Evolutionary conservation across 2,329 filamentous ascomycete genomes (phyloP), one percentile per base, ranked within the genome.

Genomic region (Dothistroma pini): DNA sequence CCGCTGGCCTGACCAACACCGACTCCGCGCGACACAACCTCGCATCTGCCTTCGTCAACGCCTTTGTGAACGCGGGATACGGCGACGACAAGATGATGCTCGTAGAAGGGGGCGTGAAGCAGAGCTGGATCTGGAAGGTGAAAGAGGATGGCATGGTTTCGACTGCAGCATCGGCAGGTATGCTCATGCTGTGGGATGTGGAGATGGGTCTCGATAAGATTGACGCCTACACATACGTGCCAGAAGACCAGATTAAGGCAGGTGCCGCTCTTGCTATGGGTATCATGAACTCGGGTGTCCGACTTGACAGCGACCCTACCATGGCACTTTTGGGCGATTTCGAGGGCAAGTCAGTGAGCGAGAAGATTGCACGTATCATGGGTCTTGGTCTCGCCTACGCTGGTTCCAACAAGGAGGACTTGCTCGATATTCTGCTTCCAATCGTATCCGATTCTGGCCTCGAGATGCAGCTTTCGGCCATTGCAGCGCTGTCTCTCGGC

Each of bases 61-160:
- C 90, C 0, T 97, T 99, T 71, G 92, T 95, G 64, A 99, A 99
- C 69, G 93, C 95, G 57, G 95, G 95, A 34, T 99, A 92, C 70
- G 90, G 92, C 49, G 90, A 93, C 60, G 95, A 99, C 77, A 97
- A 97, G 82, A 89, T 99, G 86, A 97, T 99, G 93, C 81, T 97
- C 60, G 88, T 91, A 48, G 89, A 95, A 21, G 88, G 90, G 35
- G 77, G 75, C 61, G 88, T 92, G 65, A 96, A 96, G 80, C 88
- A 89, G 70, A 90, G 89, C 65, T 99, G 95, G 93, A 91, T 99
- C 4, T 99, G 92, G 91, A 99, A 97, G 81, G 97, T 96, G 21
- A 99, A 99, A 78, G 92, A 96, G 48, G 93, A 97, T 71, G 95
- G 95, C 66, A 96, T 96, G 92, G 84, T 96, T 77, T 97, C 95